Base-by-base conservation (phyloP, 2,329 filamentous ascomycete genomes). In the Pseudovirgaria hyperparasitica region DNA sequence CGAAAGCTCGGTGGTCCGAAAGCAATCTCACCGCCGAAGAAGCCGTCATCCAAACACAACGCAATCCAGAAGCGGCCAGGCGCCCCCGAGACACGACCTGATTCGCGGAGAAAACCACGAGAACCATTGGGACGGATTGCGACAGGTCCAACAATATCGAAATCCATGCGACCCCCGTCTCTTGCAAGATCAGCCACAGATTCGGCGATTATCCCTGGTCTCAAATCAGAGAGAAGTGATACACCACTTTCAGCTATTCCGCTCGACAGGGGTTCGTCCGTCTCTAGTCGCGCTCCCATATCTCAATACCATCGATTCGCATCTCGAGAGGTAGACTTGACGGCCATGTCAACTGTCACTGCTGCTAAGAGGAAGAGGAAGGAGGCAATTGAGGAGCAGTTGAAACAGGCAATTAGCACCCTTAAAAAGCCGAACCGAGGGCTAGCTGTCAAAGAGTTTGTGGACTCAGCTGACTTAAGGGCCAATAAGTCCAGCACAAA, bases 361-460 rank as follows among this genome's bases (percentile, higher is more conserved):
- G 70, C 74, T 30, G 48, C 57, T 2, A 81, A 70, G 50, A 62
- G 69, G 17, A 71, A 61, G 40, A 79, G 72, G 48, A 76, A 77
- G 44, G 75, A 73, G 3, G 54, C 68, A 13, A 65, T 82, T 2
- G 72, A 82, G 25, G 70, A 74, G 16, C 76, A 85, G 42, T 54
- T 87, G 18, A 70, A 72, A 38, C 70, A 82, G 32, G 82, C 82
- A 6, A 86, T 90, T 26, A 70, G 69, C 5, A 68, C 74, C 7
- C 50, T 87, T 22, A 76, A 79, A 47, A 82, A 76, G 50, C 82
- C 82, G 1, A 85, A 87, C 42, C 70, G 82, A 23, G 67, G 71
- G 13, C 62, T 79, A 21, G 77, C 76, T 9, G 72, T 73, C 17
- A 75, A 73, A 40, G 67, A 72, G 19, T 62, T 80, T 30, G 71